phyloP scores from a whole-genome alignment of 345 rosid genomes.

The Schrenkiella parvula region DNA sequence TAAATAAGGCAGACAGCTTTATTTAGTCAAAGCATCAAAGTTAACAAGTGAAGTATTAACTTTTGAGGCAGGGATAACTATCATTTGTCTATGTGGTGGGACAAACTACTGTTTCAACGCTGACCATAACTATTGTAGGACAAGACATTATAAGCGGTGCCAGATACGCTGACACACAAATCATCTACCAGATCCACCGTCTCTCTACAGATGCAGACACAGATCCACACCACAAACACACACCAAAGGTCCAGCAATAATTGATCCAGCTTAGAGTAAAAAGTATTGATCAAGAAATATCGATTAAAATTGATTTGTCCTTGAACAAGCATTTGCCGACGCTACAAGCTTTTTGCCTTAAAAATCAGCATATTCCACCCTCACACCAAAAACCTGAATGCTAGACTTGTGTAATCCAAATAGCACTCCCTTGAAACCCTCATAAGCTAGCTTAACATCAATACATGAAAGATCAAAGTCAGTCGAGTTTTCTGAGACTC shows the following conservation, averaged over 20 bases:
- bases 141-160: constrained; percentile 9
- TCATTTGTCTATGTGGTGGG: constrained; percentile 20
- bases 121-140: constrained; percentile 9
- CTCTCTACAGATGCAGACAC: not conserved
- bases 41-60: not conserved
- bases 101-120: constrained; percentile 18
- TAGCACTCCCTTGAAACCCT: constrained; percentile 15
- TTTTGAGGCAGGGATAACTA: not conserved
- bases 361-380: constrained; percentile 27
- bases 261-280: too few species aligned
- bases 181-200: constrained; percentile 20
- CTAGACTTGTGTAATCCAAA: constrained; percentile 24
- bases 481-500: constrained; percentile 3
- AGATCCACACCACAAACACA: constrained; percentile 16
- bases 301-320: constrained; percentile 1
- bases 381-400: constrained; percentile 23
- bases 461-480: constrained; percentile 25
- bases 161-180: constrained; percentile 1
- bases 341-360: constrained; percentile 31
- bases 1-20: not conserved
- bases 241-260: not conserved
- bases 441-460: constrained; percentile 35
- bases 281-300: constrained; percentile 1
- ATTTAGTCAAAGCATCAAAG: not conserved
- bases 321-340: constrained; percentile 20